Conservation (phyloP, 108 stramenopile species). For the Conticribra guillardii region DNA sequence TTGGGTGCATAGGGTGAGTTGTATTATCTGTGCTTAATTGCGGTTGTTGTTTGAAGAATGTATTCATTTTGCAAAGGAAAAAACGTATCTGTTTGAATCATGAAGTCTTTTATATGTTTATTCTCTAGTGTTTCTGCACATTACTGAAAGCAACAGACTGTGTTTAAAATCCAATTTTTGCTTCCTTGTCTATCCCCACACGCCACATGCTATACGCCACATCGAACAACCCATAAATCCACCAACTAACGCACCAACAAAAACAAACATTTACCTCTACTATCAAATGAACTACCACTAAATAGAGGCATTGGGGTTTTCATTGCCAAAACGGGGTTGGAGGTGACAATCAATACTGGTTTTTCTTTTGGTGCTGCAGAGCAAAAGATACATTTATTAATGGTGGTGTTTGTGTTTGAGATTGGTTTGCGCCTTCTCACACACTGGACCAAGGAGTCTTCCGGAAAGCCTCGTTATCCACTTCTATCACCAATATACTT, state of each 20-base stretch:
- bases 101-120: no score
- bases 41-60: neutral
- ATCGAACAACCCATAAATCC: no score
- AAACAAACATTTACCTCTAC: no score
- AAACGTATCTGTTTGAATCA: no score
- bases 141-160: no score
- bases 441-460: slow-evolving; percentile 38
- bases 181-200: no score
- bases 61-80: no score
- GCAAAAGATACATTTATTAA: slow-evolving; percentile 52
- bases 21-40: neutral
- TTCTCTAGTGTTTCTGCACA: no score
- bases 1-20: slow-evolving; percentile 69
- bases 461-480: slow-evolving; percentile 62
- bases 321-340: slow-evolving; percentile 73
- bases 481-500: slow-evolving; percentile 82
- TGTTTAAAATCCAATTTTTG: no score
- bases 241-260: no score
- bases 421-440: slow-evolving; percentile 59
- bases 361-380: slow-evolving; percentile 49
- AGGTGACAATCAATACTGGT: slow-evolving; percentile 63
- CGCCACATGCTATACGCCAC: no score
- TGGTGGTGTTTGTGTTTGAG: slow-evolving; percentile 66
- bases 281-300: no score
- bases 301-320: slow-evolving; percentile 81